phyloP scores from a whole-genome alignment of 768 basidiomycete species.

The Chiua virens region DNA sequence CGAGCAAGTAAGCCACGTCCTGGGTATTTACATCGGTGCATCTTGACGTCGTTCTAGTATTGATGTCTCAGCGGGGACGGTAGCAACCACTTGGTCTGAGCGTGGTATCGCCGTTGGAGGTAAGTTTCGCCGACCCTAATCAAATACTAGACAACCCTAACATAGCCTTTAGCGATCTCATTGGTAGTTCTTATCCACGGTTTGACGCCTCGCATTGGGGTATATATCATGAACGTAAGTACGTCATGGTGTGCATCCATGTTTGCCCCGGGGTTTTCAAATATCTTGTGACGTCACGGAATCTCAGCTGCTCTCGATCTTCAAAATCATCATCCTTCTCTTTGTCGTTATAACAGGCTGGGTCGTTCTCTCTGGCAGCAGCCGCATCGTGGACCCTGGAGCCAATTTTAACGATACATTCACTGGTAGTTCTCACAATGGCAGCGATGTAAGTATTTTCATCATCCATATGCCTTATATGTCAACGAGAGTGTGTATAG shows the following conservation, averaged over 20 bases:
- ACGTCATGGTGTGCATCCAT: no score
- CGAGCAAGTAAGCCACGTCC: conserved; percentile 30
- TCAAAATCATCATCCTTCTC: conserved; percentile 53
- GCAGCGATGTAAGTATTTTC: conserved; percentile 40
- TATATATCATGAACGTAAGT: conserved; percentile 52
- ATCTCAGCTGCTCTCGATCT: conserved; percentile 42
- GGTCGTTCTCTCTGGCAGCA: conserved; percentile 60
- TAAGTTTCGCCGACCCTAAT: conserved; percentile 13
- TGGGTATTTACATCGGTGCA: no score
- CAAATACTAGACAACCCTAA: not conserved
- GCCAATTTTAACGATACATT: conserved; percentile 60
- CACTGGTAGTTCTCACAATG: conserved; percentile 52
- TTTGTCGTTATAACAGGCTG: conserved; percentile 58
- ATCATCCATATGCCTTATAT: not conserved
- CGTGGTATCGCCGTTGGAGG: conserved; percentile 62
- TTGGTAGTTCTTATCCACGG: conserved; percentile 54
- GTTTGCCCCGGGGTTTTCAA: no score
- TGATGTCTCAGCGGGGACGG: conserved; percentile 43
- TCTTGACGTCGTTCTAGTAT: conserved; percentile 35
- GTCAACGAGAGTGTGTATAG: conserved; percentile 27
- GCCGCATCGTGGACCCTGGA: conserved; percentile 52
- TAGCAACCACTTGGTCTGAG: conserved; percentile 46
- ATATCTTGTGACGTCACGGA: conserved; percentile 8
- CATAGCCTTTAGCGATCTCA: conserved; percentile 39
- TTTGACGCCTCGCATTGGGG: conserved; percentile 45